A percentile compares a stretch with the other conserved stretches of the same genome.
phyloP scores from a whole-genome alignment of 352 stramenopile species.

The Globisporangium nagaii region DNA sequence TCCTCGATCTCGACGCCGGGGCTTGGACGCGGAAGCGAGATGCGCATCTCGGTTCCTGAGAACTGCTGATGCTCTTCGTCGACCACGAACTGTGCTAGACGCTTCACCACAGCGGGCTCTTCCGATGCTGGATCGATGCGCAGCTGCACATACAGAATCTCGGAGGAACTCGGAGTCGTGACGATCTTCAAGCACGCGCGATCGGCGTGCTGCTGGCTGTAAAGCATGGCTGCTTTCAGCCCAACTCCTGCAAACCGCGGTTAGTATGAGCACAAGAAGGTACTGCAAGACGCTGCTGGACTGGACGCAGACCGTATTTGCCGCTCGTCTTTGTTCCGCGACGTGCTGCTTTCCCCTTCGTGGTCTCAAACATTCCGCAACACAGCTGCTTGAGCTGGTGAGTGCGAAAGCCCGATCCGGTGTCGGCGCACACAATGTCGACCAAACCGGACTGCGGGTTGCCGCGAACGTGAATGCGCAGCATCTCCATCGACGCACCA shows the following conservation, averaged over 20 bases:
- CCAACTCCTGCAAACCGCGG: slow-evolving; percentile 39
- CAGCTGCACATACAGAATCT: slow-evolving; percentile 66
- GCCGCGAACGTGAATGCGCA: slow-evolving; percentile 40
- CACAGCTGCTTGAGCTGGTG: slow-evolving; percentile 65
- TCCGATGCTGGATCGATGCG: slow-evolving; percentile 59
- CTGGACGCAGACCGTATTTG: slow-evolving; percentile 40
- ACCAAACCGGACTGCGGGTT: slow-evolving; percentile 24
- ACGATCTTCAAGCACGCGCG: slow-evolving; percentile 48
- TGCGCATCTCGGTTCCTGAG: slow-evolving; percentile 73
- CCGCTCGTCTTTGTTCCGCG: slow-evolving; percentile 24
- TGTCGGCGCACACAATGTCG: slow-evolving; percentile 76
- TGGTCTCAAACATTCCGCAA: slow-evolving; percentile 68
- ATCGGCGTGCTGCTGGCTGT: slow-evolving; percentile 48
- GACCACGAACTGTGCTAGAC: slow-evolving; percentile 51
- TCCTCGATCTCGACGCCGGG: slow-evolving; percentile 28
- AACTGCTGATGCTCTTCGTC: slow-evolving; percentile 58
- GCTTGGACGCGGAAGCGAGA: slow-evolving; percentile 47
- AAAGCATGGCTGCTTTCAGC: slow-evolving; percentile 70
- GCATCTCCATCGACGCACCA: slow-evolving; percentile 21
- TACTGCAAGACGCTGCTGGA: neutral
- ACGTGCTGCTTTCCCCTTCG: slow-evolving; percentile 28
- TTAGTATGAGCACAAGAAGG: neutral
- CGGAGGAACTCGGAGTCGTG: slow-evolving; percentile 50
- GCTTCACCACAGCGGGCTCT: slow-evolving; percentile 54
- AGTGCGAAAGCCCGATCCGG: slow-evolving; percentile 55